phyloP scores from a whole-genome alignment of 768 basidiomycete species.

The Kwoniella dejecticola region DNA sequence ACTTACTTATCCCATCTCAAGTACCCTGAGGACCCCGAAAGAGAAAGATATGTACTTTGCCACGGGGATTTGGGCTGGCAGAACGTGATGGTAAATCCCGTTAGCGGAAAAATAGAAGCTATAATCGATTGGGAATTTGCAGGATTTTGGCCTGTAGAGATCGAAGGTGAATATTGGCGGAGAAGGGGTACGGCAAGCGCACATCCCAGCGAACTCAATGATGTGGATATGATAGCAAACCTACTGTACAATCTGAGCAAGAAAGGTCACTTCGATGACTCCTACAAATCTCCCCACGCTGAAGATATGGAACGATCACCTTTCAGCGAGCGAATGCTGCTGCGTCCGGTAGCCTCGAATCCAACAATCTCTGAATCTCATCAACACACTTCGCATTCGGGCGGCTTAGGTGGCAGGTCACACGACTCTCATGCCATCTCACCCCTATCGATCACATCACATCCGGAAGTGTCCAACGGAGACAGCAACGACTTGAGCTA shows the following conservation, averaged over 20 bases:
- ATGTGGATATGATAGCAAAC: background rate
- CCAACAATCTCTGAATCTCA: too few relatives aligned
- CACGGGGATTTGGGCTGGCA: conserved; percentile 23
- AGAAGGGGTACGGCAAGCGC: conserved; percentile 1
- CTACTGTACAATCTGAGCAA: conserved; percentile 2
- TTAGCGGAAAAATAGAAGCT: conserved; percentile 9
- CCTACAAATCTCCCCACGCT: too few relatives aligned
- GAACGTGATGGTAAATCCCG: conserved; percentile 21
- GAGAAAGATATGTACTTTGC: conserved; percentile 17
- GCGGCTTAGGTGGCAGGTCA: too few relatives aligned
- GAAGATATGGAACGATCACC: too few relatives aligned
- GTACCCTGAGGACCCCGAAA: conserved; percentile 4
- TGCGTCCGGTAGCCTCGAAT: too few relatives aligned
- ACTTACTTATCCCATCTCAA: background rate
- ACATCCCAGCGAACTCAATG: background rate
- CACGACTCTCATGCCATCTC: too few relatives aligned
- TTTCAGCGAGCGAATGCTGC: too few relatives aligned
- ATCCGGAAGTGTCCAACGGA: too few relatives aligned
- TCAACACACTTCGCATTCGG: too few relatives aligned
- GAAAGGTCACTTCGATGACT: background rate
- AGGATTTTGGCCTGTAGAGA: conserved; percentile 20
- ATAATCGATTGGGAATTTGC: conserved; percentile 32
- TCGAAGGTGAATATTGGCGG: conserved; percentile 22
- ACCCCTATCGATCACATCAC: too few relatives aligned
- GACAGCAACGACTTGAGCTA: too few relatives aligned